Evolutionary conservation across 805 yeast species (phyloP), one percentile per base, ranked within the genome.

Genomic region (Teunomyces aglyptinius): DNA sequence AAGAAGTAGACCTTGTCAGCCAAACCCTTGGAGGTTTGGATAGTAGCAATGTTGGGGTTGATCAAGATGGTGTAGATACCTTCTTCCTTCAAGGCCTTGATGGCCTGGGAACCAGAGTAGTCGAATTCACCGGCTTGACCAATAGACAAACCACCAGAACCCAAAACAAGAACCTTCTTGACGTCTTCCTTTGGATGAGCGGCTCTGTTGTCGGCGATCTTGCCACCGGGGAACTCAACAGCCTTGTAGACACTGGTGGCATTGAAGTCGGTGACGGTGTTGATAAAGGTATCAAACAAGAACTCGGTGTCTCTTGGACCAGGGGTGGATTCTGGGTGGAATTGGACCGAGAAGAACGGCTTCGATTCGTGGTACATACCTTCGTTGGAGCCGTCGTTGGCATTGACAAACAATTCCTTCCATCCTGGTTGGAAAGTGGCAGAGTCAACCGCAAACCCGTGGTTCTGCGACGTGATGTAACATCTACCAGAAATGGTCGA

Each of bases 111-210:
- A 63, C 99, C 99, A 39, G 97, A 90, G 74, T 94, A 94, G 69
- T 94, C 99, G 63, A 94, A 94, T 73, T 94, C 99, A 71, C 99
- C 99, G 53, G 99, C 99, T 76, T 94, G 99, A 56, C 99, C 99
- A 65, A 94, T 94, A 47, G 96, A 88, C 60, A 94, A 78, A 67
- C 99, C 99, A 76, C 99, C 99, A 44, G 97, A 91, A 61, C 99
- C 99, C 61, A 94, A 80, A 48, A 90, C 92, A 56, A 90, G 80
- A 43, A 89, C 96, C 73, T 94, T 94, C 79, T 90, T 89, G 58
- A 85, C 96, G 48, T 85, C 76, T 34, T 83, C 86, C 59, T 81
- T 81, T 60, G 97, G 97, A 60, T 83, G 83, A 36, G 82, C 81
- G 33, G 83, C 83, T 56, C 78, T 67, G 73, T 89, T 89, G 44